Conservation (phyloP, 139 green algal genomes). For the Ulvella scutata region DNA sequence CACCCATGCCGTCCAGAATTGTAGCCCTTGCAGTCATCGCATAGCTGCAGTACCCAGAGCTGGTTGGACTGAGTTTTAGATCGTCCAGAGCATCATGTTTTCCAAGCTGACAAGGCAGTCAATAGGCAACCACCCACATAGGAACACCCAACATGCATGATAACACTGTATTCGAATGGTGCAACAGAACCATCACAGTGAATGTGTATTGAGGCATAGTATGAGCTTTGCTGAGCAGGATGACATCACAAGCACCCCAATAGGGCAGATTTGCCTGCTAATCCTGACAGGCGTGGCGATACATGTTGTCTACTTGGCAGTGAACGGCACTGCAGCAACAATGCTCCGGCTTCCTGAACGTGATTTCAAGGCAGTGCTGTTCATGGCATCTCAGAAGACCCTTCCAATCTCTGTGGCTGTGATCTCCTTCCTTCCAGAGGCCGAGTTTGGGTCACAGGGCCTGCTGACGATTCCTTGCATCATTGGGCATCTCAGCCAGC, state of each 20-base stretch:
- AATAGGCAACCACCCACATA: too few species aligned
- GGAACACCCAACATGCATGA: too few species aligned
- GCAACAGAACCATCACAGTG: too few species aligned
- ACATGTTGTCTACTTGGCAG: slow-evolving; percentile 39
- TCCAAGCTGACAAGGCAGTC: too few species aligned
- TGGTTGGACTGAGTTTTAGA: too few species aligned
- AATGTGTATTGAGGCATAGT: too few species aligned
- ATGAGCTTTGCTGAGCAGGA: neutral
- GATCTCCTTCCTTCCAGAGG: slow-evolving; percentile 11
- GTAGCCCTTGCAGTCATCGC: too few species aligned
- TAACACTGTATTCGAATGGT: too few species aligned
- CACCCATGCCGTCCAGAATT: too few species aligned
- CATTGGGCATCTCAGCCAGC: slow-evolving; percentile 36
- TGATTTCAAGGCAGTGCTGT: slow-evolving; percentile 11
- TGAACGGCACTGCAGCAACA: slow-evolving; percentile 9
- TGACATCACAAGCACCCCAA: neutral
- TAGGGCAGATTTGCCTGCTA: slow-evolving; percentile 12
- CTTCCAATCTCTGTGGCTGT: slow-evolving; percentile 18
- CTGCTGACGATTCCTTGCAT: slow-evolving; percentile 39
- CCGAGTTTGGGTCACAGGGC: slow-evolving; percentile 7
- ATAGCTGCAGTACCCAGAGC: too few species aligned
- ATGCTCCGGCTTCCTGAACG: neutral
- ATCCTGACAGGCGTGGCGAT: slow-evolving; percentile 26
- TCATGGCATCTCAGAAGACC: slow-evolving; percentile 18
- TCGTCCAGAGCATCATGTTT: too few species aligned